Evolutionary conservation across 2,329 filamentous ascomycete species (phyloP).

Genomic region (Xylariomycetidae sp.): DNA sequence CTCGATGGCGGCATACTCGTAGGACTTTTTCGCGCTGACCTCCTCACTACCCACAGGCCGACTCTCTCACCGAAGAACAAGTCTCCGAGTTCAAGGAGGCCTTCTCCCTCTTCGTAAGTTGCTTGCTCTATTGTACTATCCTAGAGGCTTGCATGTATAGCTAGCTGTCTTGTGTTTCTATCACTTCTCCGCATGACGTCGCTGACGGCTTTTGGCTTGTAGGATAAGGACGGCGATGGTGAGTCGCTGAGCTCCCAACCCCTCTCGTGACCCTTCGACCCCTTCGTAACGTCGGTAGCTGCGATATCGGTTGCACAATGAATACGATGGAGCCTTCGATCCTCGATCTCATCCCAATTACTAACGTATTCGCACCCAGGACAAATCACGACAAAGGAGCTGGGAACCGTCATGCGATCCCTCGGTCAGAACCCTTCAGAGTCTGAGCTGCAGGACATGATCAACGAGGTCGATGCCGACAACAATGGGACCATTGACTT

Average conservation of each 20-base stretch:
- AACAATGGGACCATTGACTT: slow-evolving; percentile 93
- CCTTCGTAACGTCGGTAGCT: too few species aligned
- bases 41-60: slow-evolving; percentile 58
- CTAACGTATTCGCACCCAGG: slow-evolving; percentile 52
- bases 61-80: slow-evolving; percentile 99
- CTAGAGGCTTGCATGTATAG: too few species aligned
- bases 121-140: slow-evolving; percentile 3
- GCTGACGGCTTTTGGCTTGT: slow-evolving; percentile 19
- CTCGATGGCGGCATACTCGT: slow-evolving; percentile 10
- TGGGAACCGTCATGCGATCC: slow-evolving; percentile 87
- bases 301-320: too few species aligned
- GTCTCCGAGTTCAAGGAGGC: slow-evolving; percentile 99
- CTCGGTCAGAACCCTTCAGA: slow-evolving; percentile 86
- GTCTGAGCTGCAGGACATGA: slow-evolving; percentile 89
- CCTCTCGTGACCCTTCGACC: slow-evolving; percentile 3
- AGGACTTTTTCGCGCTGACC: slow-evolving; percentile 15
- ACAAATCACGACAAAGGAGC: slow-evolving; percentile 88
- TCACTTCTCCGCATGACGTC: slow-evolving; percentile 15
- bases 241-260: slow-evolving; percentile 39
- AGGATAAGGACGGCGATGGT: slow-evolving; percentile 94
- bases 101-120: slow-evolving; percentile 97
- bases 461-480: slow-evolving; percentile 88
- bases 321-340: neutral
- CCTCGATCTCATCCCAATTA: neutral
- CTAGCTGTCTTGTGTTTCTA: too few species aligned